Evolutionary conservation across 768 basidiomycete genomes (phyloP).

Genomic region (Pleurotus pulmonarius): DNA sequence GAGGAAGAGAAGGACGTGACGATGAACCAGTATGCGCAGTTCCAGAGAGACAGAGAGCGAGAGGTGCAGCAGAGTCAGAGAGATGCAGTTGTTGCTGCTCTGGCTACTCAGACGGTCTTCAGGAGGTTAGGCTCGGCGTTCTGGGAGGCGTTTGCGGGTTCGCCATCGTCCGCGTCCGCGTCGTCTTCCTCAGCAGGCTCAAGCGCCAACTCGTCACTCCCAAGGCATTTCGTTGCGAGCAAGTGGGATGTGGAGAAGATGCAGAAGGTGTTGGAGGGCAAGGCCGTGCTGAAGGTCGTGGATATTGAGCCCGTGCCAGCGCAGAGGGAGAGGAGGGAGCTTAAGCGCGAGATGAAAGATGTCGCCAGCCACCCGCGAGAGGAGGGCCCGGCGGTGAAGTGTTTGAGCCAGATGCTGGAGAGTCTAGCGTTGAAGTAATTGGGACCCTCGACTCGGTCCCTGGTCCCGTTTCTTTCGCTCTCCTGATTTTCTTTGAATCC

Average conservation of each 20-base stretch:
- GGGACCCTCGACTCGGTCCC: no score
- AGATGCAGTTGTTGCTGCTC: slow-evolving; percentile 60
- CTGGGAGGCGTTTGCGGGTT: slow-evolving; percentile 85
- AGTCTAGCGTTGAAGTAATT: no score
- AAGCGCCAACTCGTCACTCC: slow-evolving; percentile 18
- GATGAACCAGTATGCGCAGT: neutral
- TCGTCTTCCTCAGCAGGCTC: slow-evolving; percentile 22
- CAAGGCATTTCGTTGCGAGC: neutral
- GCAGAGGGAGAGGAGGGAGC: slow-evolving; percentile 9
- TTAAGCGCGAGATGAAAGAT: slow-evolving; percentile 13
- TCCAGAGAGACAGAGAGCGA: slow-evolving; percentile 16
- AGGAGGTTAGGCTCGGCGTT: slow-evolving; percentile 72
- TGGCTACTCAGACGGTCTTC: slow-evolving; percentile 76
- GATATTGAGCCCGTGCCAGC: slow-evolving; percentile 50
- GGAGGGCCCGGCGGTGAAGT: no score
- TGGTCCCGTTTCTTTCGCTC: no score
- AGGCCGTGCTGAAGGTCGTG: slow-evolving; percentile 75
- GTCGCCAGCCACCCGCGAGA: neutral
- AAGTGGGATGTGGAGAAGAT: slow-evolving; percentile 78
- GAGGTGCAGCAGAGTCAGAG: slow-evolving; percentile 27
- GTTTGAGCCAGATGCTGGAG: no score
- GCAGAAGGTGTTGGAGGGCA: slow-evolving; percentile 75
- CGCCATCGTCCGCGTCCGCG: slow-evolving; percentile 20
- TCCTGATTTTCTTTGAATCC: no score
- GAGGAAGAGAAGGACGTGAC: slow-evolving; percentile 13